Evolutionary conservation across 2,329 filamentous ascomycete genomes (phyloP).

Genomic region (Sphaerulina populicola): DNA sequence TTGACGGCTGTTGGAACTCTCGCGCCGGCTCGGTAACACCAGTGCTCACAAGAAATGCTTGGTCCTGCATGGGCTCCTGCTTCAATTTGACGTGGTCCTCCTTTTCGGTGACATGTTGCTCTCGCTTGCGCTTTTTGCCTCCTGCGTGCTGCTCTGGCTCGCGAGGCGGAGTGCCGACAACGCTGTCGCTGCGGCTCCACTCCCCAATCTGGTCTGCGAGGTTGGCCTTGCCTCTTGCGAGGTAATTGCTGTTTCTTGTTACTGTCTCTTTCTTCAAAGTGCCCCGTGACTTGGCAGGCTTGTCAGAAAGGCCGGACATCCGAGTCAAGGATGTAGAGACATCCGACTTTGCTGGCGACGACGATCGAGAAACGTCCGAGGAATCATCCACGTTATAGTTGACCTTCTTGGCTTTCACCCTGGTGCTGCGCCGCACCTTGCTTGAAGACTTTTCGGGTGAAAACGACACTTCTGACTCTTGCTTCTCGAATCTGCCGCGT

Average conservation of each 20-base stretch:
- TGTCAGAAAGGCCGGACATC: slow-evolving; percentile 9
- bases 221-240: slow-evolving; percentile 1
- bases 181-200: slow-evolving; percentile 9
- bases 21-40: neutral
- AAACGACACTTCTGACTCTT: neutral
- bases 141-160: neutral
- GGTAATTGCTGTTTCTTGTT: neutral
- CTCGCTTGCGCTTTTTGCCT: slow-evolving; percentile 1
- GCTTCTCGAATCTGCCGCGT: slow-evolving; percentile 4
- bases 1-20: neutral
- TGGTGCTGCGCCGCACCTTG: slow-evolving; percentile 15
- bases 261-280: neutral
- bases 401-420: slow-evolving; percentile 15
- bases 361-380: slow-evolving; percentile 5
- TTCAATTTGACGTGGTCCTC: neutral
- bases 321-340: slow-evolving; percentile 12
- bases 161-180: neutral
- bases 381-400: slow-evolving; percentile 15
- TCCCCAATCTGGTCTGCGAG: slow-evolving; percentile 14
- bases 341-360: slow-evolving; percentile 17
- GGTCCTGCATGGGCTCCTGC: neutral
- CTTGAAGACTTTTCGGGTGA: slow-evolving; percentile 3
- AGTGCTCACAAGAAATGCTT: neutral
- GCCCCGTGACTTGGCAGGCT: slow-evolving; percentile 1
- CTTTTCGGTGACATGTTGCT: neutral